Base-by-base conservation (phyloP, 1,139 yeast genomes). In the Geotrichum restrictum region DNA sequence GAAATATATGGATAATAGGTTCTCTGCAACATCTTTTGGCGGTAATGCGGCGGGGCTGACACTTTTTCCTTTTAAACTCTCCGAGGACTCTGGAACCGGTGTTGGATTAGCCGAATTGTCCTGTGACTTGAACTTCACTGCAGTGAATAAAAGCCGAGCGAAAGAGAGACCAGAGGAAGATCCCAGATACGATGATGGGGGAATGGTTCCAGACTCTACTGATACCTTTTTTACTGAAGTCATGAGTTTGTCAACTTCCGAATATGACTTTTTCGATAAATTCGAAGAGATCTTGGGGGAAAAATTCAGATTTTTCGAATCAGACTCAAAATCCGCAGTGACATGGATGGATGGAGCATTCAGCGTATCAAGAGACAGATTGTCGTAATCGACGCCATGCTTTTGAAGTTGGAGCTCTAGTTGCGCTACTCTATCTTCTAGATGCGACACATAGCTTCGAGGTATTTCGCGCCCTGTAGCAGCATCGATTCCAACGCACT, bases 391-490 rank as follows among this genome's bases (percentile, higher is more conserved):
- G 10, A 45, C 27, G 0, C 80, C 81, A 49, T 72, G 63, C 31
- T 69, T 70, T 51, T 69, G 67, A 43, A 87, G 64, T 54, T 74
- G 71, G 2, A 62, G 62, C 64, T 86, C 89, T 56, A 88, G 72
- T 18, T 70, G 69, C 13, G 76, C 74, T 1, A 88, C 73, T 42
- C 82, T 72, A 52, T 81, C 82, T 64, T 89, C 96, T 53, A 89
- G 69, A 61, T 83, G 85, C n/a, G 81, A 77, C 5, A 88, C 80
- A 63, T 89, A 88, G 10, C 91, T 82, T 44, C 97, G 72, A 0
- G 96, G 95, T 1, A 88, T 80, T 59, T 85, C 89, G 53, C 95
- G 73, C 0, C 96, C 95, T 0, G 96, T 86, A 3, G 88, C 88
- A 0, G 95, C 88, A 65, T 89, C 96, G 13, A 86, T 69, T 0